Conservation (phyloP, 1,284 basidiomycete genomes). For the Boletus coffeatus region DNA sequence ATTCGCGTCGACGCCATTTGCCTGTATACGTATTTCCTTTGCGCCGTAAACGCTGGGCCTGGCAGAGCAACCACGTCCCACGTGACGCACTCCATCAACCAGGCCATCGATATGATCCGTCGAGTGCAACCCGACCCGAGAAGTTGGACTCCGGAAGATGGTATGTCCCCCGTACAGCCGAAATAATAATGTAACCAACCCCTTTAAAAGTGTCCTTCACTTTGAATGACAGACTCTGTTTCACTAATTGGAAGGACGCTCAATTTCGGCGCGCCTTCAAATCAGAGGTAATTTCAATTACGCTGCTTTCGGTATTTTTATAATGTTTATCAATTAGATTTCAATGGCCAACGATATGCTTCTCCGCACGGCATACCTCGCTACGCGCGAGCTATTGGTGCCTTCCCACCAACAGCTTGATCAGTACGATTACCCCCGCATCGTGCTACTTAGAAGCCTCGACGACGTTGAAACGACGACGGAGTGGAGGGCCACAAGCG, state of each 20-base stretch:
- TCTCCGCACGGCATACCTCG: not conserved
- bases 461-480: not conserved
- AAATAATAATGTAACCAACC: not conserved
- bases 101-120: not conserved
- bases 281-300: not conserved
- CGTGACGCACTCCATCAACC: not conserved
- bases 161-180: not conserved
- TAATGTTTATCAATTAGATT: not conserved
- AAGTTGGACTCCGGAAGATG: not conserved
- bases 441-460: not conserved
- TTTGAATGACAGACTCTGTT: not conserved
- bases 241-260: not conserved
- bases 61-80: not conserved
- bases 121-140: not conserved
- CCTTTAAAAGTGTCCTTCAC: not conserved
- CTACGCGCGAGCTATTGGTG: not conserved
- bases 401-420: not conserved
- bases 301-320: not conserved
- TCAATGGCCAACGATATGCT: not conserved
- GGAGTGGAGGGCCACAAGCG: not conserved
- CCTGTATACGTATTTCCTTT: not conserved
- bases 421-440: not conserved
- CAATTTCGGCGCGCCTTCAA: not conserved
- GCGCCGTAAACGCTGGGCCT: not conserved
- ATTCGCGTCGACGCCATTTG: not conserved